Conservation (phyloP, 2,329 filamentous ascomycete genomes). For the Thielaviopsis punctulata region DNA sequence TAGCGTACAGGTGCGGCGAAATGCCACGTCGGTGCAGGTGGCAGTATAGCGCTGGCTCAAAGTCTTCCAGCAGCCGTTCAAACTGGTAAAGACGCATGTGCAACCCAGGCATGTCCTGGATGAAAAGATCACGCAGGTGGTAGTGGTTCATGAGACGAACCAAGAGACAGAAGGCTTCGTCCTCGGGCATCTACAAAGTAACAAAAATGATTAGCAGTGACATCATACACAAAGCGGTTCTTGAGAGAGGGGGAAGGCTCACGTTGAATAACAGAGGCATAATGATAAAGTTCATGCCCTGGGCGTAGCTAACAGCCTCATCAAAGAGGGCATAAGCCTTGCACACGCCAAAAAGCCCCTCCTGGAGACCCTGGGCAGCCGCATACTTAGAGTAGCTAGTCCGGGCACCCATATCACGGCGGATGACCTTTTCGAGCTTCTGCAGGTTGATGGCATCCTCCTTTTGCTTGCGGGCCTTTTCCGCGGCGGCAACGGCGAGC, state of each 20-base stretch:
- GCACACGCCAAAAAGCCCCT: constrained; percentile 85
- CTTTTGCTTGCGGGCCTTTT: constrained; percentile 62
- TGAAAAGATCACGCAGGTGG: constrained; percentile 77
- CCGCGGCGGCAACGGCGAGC: constrained; percentile 44
- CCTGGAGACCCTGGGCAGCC: constrained; percentile 76
- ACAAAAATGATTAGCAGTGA: no score
- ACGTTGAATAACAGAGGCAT: constrained; percentile 94
- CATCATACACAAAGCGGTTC: no score
- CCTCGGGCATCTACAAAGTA: constrained; percentile 93
- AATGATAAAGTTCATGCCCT: constrained; percentile 96
- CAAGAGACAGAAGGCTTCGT: constrained; percentile 87
- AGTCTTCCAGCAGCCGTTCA: constrained; percentile 79
- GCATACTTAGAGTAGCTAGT: constrained; percentile 97
- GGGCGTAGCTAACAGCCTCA: constrained; percentile 85
- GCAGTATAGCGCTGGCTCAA: constrained; percentile 87
- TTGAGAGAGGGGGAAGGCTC: constrained; percentile 23
- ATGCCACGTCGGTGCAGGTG: constrained; percentile 80
- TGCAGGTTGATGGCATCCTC: constrained; percentile 56
- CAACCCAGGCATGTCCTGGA: constrained; percentile 89
- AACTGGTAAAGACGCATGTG: constrained; percentile 92
- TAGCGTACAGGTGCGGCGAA: constrained; percentile 83
- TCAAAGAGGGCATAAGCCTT: constrained; percentile 96
- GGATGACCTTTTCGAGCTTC: constrained; percentile 83
- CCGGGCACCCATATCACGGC: constrained; percentile 73
- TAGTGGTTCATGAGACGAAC: constrained; percentile 96